Evolutionary conservation across 2,329 filamentous ascomycete genomes (phyloP).

Genomic region (Curvularia sp.): DNA sequence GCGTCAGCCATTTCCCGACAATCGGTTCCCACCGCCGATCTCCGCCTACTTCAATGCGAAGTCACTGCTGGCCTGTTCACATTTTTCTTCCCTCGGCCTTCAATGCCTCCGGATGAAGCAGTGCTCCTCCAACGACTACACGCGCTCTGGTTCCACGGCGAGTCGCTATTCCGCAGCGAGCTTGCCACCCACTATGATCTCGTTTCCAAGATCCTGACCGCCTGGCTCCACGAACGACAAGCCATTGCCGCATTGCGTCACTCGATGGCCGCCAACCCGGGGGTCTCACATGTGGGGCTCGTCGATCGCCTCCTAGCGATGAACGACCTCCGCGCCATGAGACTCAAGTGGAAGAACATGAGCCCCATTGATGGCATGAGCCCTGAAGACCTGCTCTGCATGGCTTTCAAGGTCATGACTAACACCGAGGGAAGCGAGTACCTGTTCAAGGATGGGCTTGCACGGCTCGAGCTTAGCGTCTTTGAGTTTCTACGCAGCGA

Average conservation of each 20-base stretch:
- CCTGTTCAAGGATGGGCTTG: slow-evolving; percentile 45
- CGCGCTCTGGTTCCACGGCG: slow-evolving; percentile 38
- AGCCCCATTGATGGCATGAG: slow-evolving; percentile 40
- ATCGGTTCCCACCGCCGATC: slow-evolving; percentile 20
- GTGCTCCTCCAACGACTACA: slow-evolving; percentile 37
- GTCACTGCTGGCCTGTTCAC: slow-evolving; percentile 42
- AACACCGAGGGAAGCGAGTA: slow-evolving; percentile 46
- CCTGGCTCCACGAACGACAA: slow-evolving; percentile 43
- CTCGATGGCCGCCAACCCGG: slow-evolving; percentile 32
- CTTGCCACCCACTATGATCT: slow-evolving; percentile 38
- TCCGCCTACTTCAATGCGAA: slow-evolving; percentile 43
- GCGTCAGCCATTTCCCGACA: slow-evolving; percentile 13
- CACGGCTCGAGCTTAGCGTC: slow-evolving; percentile 35
- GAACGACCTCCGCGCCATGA: slow-evolving; percentile 45
- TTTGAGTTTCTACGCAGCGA: slow-evolving; percentile 44
- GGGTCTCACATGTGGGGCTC: slow-evolving; percentile 34
- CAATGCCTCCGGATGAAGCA: slow-evolving; percentile 34
- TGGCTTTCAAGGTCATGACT: slow-evolving; percentile 40
- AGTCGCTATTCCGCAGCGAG: slow-evolving; percentile 35
- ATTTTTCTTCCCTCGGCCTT: slow-evolving; percentile 38
- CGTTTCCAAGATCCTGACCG: slow-evolving; percentile 36
- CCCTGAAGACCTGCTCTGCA: slow-evolving; percentile 45
- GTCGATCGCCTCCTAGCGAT: slow-evolving; percentile 44
- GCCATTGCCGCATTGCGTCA: slow-evolving; percentile 39
- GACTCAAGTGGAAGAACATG: slow-evolving; percentile 49